Conservation (phyloP, 2,329 filamentous ascomycete genomes). For the Alternaria postmessia region DNA sequence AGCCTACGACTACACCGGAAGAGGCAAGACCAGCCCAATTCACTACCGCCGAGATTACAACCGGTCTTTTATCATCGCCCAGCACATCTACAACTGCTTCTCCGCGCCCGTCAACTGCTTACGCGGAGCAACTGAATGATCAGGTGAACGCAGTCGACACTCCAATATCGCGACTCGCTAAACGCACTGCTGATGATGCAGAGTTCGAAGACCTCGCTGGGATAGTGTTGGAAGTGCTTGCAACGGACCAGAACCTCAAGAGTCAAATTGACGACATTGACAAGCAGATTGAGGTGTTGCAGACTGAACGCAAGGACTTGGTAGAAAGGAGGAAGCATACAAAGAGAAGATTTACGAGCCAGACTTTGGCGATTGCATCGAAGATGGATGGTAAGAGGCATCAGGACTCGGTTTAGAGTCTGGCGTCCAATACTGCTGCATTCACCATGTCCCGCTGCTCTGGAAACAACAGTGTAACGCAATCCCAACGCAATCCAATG, state of each 20-base stretch:
- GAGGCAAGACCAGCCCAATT: background rate
- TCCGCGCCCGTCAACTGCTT: background rate
- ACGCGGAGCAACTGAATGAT: background rate
- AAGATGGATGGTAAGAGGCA: too few relatives aligned
- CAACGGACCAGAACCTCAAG: background rate
- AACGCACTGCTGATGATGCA: conserved; percentile 14
- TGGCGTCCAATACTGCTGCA: too few relatives aligned
- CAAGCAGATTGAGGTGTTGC: background rate
- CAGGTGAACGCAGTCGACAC: background rate
- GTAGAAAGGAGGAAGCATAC: background rate
- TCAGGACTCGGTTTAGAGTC: too few relatives aligned
- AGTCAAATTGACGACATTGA: conserved; percentile 4
- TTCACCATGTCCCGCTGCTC: too few relatives aligned
- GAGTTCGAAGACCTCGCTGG: conserved; percentile 6
- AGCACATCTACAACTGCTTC: background rate
- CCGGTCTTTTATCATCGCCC: background rate
- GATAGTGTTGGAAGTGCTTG: background rate
- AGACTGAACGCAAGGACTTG: background rate
- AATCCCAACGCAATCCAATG: too few relatives aligned
- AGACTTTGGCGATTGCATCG: background rate
- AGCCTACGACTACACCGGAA: background rate
- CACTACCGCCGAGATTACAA: background rate
- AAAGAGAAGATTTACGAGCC: conserved; percentile 9
- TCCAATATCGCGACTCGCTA: background rate
- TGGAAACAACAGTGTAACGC: too few relatives aligned